Evolutionary conservation across 768 basidiomycete genomes (phyloP), one percentile per base, ranked within the genome.

Genomic region (Boletus patriciae): DNA sequence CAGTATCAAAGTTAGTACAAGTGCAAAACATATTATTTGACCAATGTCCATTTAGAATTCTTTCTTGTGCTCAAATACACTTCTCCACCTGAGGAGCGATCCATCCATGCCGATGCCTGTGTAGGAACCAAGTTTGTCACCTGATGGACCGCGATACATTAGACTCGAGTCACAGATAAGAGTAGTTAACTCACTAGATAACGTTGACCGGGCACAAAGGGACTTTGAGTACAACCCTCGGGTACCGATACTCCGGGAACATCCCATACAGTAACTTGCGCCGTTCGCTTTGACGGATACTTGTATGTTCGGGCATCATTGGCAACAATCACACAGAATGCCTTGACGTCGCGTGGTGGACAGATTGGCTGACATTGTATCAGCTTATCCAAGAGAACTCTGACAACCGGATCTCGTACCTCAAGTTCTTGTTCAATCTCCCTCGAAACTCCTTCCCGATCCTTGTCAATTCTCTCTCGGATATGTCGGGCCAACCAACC

Each of bases 191-290:
- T 62, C 55, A 91, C 91, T 65, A 86, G 64, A 65, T 86, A 94
- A 52, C 83, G 74, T 66, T 87, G 83, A 1, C 90, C 88, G 31
- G 79, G 78, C 43, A 76, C 72, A 58, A 95, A 83, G 6, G 74
- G 58, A 34, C 84, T 77, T 48, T 78, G 66, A 51, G 69, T 65
- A n/a, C 70, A 76, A 6, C 78, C 82, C 59, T 88, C 86, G 23
- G 74, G 74, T n/a, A 76, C 63, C 1, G 73, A 75, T 27, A 88
- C 57, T 13, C 74, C 74, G 4, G 82, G 72, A 3, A 83, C 86
- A 64, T 95, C 91, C 92, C 92, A 94, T 4, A 95, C 80, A 0
- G 88, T 94, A 52, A 98, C 62, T 67, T 91, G 89, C 0, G 86
- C 94, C 2, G 73, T 77, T 48, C 91, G 80, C 57, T 80, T 75